Conservation (phyloP, 164 flowering plant genomes). For the Sedum album region DNA sequence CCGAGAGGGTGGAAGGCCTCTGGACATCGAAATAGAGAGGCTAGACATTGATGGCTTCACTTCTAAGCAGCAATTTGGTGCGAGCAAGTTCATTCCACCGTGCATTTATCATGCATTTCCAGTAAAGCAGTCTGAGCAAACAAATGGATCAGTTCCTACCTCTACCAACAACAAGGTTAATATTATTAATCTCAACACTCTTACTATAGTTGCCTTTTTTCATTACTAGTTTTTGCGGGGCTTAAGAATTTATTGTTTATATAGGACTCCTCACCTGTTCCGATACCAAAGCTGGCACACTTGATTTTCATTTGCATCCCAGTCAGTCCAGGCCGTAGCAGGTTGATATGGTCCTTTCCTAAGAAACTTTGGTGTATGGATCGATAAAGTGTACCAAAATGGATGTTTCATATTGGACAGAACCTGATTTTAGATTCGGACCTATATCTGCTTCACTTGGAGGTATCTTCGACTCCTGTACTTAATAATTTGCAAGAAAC, state of each 20-base stretch:
- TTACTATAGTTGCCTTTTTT: not conserved
- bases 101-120: conserved; percentile 37
- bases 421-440: conserved; percentile 85
- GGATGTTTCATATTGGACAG: conserved; percentile 75
- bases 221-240: not conserved
- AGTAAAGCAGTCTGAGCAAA: conserved; percentile 9
- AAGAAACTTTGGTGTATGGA: conserved; percentile 72
- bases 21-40: conserved; percentile 30
- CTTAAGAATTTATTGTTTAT: not conserved
- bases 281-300: conserved; percentile 20
- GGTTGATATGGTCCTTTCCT: conserved; percentile 74
- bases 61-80: conserved; percentile 29
- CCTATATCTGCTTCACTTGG: conserved; percentile 74
- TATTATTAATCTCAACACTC: conserved; percentile 8
- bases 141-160: conserved; percentile 26
- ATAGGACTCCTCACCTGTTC: conserved; percentile 21
- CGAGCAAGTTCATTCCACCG: conserved; percentile 43
- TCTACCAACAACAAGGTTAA: conserved; percentile 27
- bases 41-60: conserved; percentile 38
- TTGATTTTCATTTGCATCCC: conserved; percentile 68
- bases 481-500: not conserved
- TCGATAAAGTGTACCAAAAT: conserved; percentile 64
- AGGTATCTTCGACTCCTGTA: conserved; percentile 35
- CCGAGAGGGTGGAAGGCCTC: conserved; percentile 62
- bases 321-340: conserved; percentile 81